These are phyloP conservation scores for Huntiella moniliformis DNA, from an alignment of 2,329 filamentous ascomycete genomes.

Conservation along the genomic window DNA sequence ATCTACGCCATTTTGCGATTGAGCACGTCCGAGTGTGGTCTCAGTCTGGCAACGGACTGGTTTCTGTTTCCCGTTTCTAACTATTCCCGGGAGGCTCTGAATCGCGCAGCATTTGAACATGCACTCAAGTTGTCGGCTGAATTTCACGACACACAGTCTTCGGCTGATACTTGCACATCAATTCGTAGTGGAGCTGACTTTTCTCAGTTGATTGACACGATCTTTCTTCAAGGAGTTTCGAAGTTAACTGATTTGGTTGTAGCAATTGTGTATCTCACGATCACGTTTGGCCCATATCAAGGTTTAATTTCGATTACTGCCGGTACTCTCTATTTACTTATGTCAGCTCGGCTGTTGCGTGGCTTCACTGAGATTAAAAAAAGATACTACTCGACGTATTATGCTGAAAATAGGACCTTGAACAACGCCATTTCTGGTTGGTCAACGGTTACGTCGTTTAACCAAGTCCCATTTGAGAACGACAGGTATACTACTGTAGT, in stretches of 20 bases:
- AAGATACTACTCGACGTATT: constrained; percentile 32
- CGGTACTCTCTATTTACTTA: constrained; percentile 35
- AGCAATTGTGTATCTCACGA: constrained; percentile 40
- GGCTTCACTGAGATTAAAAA: constrained; percentile 30
- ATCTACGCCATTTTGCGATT: constrained; percentile 33
- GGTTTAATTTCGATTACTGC: constrained; percentile 42
- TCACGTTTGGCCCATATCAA: constrained; percentile 41
- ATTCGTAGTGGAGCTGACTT: constrained; percentile 35
- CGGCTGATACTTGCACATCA: constrained; percentile 38
- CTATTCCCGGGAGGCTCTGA: constrained; percentile 35
- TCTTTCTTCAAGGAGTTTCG: constrained; percentile 38
- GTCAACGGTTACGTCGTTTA: constrained; percentile 41
- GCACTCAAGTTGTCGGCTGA: constrained; percentile 42
- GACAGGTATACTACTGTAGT: constrained; percentile 34
- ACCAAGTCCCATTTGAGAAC: constrained; percentile 38
- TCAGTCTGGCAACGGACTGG: constrained; percentile 34
- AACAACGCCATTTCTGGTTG: constrained; percentile 38
- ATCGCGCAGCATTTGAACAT: constrained; percentile 37
- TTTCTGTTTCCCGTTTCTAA: constrained; percentile 40
- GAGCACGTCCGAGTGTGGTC: constrained; percentile 34
- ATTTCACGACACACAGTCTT: constrained; percentile 42
- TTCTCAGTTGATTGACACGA: constrained; percentile 36
- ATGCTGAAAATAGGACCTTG: constrained; percentile 35
- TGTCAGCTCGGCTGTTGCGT: constrained; percentile 32
- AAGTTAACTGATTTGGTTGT: constrained; percentile 41